Percentiles rank a stretch among this genome's conserved stretches.
phyloP scores from a whole-genome alignment of 345 rosid genomes.

The Eucalyptus caleyi region DNA sequence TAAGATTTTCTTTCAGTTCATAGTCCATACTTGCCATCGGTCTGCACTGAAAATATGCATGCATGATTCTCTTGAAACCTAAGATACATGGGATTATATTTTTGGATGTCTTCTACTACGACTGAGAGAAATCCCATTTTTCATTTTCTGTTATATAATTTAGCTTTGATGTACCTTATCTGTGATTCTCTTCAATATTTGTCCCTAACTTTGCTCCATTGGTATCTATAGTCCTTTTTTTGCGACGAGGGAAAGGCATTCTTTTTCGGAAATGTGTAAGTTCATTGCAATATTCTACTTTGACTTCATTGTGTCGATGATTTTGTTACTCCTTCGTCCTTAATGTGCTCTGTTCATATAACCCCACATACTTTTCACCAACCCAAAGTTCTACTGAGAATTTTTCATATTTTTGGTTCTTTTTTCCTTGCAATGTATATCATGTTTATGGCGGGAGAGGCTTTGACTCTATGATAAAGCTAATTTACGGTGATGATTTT shows the following conservation, averaged over 20 bases:
- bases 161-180: background rate
- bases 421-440: background rate
- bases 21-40: background rate
- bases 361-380: background rate
- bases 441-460: too few relatives aligned
- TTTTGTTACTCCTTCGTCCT: background rate
- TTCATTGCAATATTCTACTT: background rate
- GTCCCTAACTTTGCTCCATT: background rate
- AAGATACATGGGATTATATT: background rate
- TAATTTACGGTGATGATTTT: background rate
- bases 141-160: background rate
- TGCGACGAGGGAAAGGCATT: constrained; percentile 31
- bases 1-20: background rate
- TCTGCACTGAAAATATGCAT: background rate
- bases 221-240: constrained; percentile 4
- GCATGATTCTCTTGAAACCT: background rate
- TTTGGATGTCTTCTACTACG: background rate
- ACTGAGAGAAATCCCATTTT: background rate
- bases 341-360: background rate
- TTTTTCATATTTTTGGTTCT: background rate
- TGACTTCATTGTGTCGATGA: background rate
- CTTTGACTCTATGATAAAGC: background rate
- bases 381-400: background rate
- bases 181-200: background rate
- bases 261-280: constrained; percentile 34